These are phyloP conservation scores for Botrytis elliptica DNA, from an alignment of 2,329 filamentous ascomycete genomes.

Conservation along the genomic window DNA sequence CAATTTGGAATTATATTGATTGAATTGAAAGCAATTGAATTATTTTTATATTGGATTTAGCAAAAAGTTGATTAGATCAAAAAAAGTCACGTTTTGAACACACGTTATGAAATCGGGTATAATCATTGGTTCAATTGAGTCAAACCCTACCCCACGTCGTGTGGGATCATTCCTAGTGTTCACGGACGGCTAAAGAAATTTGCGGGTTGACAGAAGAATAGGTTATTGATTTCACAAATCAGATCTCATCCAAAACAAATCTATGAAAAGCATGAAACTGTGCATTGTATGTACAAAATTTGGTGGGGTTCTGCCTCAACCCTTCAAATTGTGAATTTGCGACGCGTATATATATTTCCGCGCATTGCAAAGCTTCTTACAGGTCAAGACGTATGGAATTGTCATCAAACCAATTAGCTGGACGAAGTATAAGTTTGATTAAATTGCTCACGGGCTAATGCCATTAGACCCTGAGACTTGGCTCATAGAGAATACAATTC, in stretches of 20 bases:
- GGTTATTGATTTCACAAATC: neutral
- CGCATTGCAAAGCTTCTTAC: neutral
- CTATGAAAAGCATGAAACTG: neutral
- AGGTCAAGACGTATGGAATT: neutral
- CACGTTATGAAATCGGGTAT: too few species aligned
- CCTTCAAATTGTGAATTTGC: neutral
- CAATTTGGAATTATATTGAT: too few species aligned
- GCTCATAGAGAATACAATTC: neutral
- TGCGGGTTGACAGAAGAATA: neutral
- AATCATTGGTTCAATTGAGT: conserved; percentile 14
- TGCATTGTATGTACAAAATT: neutral
- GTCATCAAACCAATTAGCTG: neutral
- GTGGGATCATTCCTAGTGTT: neutral
- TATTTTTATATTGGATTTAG: too few species aligned
- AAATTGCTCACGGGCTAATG: neutral
- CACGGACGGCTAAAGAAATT: conserved; percentile 17
- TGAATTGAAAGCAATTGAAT: too few species aligned
- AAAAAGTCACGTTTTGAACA: too few species aligned
- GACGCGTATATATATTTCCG: conserved; percentile 3
- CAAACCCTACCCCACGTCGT: conserved; percentile 1
- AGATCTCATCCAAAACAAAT: conserved; percentile 1
- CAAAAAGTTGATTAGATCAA: too few species aligned
- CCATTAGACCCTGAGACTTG: conserved; percentile 1
- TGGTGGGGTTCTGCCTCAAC: neutral
- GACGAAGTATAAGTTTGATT: neutral